Conservation (phyloP, 2,329 filamentous ascomycete species). For the Pleomassaria siparia region DNA sequence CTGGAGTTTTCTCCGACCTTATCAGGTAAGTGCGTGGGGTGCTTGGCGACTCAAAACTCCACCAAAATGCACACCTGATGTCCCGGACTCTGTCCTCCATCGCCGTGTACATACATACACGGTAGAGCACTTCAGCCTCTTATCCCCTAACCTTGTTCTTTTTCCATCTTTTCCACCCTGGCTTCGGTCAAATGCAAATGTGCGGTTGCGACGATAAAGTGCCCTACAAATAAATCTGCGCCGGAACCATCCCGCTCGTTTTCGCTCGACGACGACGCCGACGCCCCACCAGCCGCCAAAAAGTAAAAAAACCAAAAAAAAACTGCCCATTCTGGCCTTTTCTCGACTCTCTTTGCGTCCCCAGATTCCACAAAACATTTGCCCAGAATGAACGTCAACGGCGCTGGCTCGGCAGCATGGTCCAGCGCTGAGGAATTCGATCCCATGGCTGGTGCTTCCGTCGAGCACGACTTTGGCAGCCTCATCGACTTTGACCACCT, state of each 20-base stretch:
- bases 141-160: background rate
- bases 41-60: background rate
- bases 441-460: slow-evolving; percentile 44
- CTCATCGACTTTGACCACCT: slow-evolving; percentile 46
- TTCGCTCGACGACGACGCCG: no score
- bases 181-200: no score
- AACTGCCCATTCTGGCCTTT: background rate
- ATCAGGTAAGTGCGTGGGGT: slow-evolving; percentile 20
- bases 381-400: slow-evolving; percentile 32
- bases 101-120: no score
- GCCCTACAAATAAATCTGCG: no score
- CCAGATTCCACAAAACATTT: slow-evolving; percentile 5
- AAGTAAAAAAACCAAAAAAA: no score
- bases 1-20: slow-evolving; percentile 8
- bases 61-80: no score
- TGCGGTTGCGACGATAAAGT: background rate
- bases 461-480: slow-evolving; percentile 46
- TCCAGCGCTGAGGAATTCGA: slow-evolving; percentile 44
- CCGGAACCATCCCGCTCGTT: background rate
- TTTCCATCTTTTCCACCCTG: no score
- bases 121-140: no score
- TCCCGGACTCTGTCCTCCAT: background rate
- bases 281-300: slow-evolving; percentile 6
- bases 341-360: slow-evolving; percentile 1
- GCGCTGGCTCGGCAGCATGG: slow-evolving; percentile 40